These are phyloP conservation scores for Lasiosphaeria hispida DNA, from an alignment of 495 filamentous ascomycete genomes.

Conservation along the genomic window DNA sequence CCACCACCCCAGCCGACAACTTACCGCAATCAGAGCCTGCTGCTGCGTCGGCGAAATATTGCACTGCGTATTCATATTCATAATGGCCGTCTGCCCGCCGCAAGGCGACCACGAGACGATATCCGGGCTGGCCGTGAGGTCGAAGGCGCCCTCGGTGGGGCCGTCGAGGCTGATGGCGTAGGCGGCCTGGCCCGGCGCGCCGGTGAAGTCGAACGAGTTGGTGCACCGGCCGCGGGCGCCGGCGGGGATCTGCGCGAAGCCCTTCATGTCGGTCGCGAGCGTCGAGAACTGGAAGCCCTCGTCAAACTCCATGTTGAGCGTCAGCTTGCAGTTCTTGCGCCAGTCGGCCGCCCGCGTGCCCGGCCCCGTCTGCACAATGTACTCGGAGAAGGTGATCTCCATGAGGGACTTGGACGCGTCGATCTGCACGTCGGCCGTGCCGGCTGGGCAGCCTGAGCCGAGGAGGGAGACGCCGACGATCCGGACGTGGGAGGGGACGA, in stretches of 20 bases:
- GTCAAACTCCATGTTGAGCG: slow-evolving; percentile 10
- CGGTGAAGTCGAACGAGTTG: slow-evolving; percentile 28
- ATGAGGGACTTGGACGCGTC: slow-evolving; percentile 5
- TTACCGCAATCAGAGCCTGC: slow-evolving; percentile 23
- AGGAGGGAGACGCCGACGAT: slow-evolving; percentile 12
- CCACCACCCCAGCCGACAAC: neutral
- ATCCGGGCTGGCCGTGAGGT: slow-evolving; percentile 17
- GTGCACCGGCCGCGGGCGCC: slow-evolving; percentile 22
- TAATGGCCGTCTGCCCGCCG: slow-evolving; percentile 25
- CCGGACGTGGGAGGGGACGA: slow-evolving; percentile 2
- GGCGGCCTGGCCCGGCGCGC: slow-evolving; percentile 10
- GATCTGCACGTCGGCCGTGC: slow-evolving; percentile 9
- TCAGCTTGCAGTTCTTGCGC: slow-evolving; percentile 16
- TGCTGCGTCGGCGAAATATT: slow-evolving; percentile 25
- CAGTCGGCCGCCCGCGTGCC: slow-evolving; percentile 1
- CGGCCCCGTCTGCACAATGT: neutral
- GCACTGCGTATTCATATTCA: slow-evolving; percentile 31
- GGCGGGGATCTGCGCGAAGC: slow-evolving; percentile 25
- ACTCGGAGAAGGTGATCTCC: slow-evolving; percentile 10
- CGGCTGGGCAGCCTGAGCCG: slow-evolving; percentile 14
- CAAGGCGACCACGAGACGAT: slow-evolving; percentile 21
- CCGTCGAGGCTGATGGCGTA: slow-evolving; percentile 18
- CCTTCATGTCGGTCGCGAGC: slow-evolving; percentile 21
- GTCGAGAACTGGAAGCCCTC: slow-evolving; percentile 15
- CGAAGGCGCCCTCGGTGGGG: slow-evolving; percentile 20